Conservation (phyloP, 495 filamentous ascomycete genomes). For the Penicillium steckii region DNA sequence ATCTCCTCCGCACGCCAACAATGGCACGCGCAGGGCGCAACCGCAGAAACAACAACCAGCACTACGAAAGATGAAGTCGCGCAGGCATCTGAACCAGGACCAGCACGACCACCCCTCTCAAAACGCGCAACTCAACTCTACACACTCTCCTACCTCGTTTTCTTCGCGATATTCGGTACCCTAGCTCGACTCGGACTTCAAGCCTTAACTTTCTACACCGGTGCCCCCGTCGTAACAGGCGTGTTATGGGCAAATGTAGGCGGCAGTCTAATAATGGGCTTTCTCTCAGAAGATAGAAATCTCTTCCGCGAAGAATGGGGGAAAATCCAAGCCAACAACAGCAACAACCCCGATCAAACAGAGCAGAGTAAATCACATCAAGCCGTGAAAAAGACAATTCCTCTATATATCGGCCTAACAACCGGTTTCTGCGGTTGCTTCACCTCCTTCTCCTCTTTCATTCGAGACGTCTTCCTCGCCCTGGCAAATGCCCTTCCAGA, state of each 20-base stretch:
- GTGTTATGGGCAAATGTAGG: conserved; percentile 89
- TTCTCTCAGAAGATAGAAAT: conserved; percentile 74
- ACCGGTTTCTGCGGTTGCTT: conserved; percentile 94
- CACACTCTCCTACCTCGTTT: conserved; percentile 74
- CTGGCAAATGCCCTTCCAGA: conserved; percentile 70
- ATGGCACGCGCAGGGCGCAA: conserved; percentile 7
- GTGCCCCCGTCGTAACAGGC: conserved; percentile 68
- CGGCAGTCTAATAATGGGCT: conserved; percentile 84
- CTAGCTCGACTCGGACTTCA: conserved; percentile 81
- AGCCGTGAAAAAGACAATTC: conserved; percentile 72
- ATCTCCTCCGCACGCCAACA: conserved; percentile 8
- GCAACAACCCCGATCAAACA: conserved; percentile 17
- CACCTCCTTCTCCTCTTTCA: conserved; percentile 89
- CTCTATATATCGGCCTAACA: conserved; percentile 86
- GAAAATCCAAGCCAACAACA: neutral
- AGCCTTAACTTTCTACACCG: conserved; percentile 77
- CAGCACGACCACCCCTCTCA: conserved; percentile 25
- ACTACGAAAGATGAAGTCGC: conserved; percentile 3
- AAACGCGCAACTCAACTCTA: conserved; percentile 69
- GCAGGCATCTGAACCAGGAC: neutral
- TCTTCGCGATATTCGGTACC: conserved; percentile 87
- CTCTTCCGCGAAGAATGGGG: conserved; percentile 73
- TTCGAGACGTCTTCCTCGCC: conserved; percentile 81
- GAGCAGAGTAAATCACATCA: conserved; percentile 37
- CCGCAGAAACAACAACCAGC: neutral